Conservation (phyloP, 805 yeast species). For the Lipomyces japonicus region DNA sequence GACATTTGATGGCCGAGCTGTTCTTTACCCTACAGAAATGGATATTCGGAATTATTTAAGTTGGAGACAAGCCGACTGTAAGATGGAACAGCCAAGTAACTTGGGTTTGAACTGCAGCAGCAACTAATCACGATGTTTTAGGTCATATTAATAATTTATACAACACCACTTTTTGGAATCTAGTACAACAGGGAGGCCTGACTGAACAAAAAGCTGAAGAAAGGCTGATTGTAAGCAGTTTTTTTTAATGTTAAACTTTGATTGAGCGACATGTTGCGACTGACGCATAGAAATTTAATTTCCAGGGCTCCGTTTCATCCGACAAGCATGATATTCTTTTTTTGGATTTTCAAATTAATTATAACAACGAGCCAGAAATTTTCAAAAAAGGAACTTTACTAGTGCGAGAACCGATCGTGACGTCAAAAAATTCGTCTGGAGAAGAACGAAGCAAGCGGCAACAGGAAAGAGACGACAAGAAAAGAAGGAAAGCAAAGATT, state of each 20-base stretch:
- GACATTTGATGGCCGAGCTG: slow-evolving; percentile 87
- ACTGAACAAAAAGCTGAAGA: slow-evolving; percentile 79
- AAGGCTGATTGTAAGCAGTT: slow-evolving; percentile 43
- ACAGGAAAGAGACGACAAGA: slow-evolving; percentile 48
- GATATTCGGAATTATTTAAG: slow-evolving; percentile 74
- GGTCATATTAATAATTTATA: slow-evolving; percentile 86
- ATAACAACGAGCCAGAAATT: slow-evolving; percentile 85
- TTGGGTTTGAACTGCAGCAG: neutral
- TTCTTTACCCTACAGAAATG: slow-evolving; percentile 65
- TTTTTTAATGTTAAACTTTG: neutral
- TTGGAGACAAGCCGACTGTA: slow-evolving; percentile 92
- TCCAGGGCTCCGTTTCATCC: slow-evolving; percentile 64
- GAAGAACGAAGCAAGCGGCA: slow-evolving; percentile 44
- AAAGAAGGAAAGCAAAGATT: slow-evolving; percentile 48
- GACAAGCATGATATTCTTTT: slow-evolving; percentile 90
- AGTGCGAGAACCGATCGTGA: slow-evolving; percentile 44
- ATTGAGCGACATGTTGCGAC: neutral
- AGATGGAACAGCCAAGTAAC: neutral
- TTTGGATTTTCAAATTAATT: slow-evolving; percentile 73
- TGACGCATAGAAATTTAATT: neutral
- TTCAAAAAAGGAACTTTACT: slow-evolving; percentile 77
- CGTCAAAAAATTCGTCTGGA: slow-evolving; percentile 11
- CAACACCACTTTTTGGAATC: slow-evolving; percentile 88
- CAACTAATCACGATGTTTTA: slow-evolving; percentile 33
- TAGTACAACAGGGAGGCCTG: slow-evolving; percentile 65